Base-by-base conservation (phyloP, 148 eudicot species). In the Heliosperma pusillum region DNA sequence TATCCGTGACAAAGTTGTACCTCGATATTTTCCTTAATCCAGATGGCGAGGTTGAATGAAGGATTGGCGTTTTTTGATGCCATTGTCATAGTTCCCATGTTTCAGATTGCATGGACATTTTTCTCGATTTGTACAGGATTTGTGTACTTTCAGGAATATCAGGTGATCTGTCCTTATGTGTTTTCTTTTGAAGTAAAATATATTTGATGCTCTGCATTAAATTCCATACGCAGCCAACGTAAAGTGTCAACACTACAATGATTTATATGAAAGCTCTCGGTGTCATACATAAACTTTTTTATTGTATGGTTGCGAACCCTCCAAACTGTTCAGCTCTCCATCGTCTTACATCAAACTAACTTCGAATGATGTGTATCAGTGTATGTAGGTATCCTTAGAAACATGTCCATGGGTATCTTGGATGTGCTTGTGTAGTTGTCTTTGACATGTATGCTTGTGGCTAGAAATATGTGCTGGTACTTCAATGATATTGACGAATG, bases 71-170 rank as follows among this genome's bases (percentile, higher is more conserved):
- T 86, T 29, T 95, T 89, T 77, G 96, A 94, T 83, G 97, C 98
- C 71, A 92, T 94, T 70, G 89, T 94, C 65, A 94, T 94, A 84
- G 97, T 94, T 78, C 97, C 97, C 58, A 94, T 94, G 96, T 92
- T 94, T 83, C 97, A 95, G 86, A 90, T 95, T 76, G 96, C 89
- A 73, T 95, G 98, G 98, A 95, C 98, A 24, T 92, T 92, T 81
- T 95, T 94, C 82, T 94, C 98, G 45, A 94, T 94, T 79, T 92
- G 93, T 89, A 94, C 98, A 82, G 98, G 98, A 80, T 90, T 94
- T 83, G 89, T 94, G 26, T 94, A 94, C 83, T 94, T 94, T 79
- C 96, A 90, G 85, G 97, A 94, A 80, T 94, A 92, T 79, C 96
- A 90, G 98, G 98, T 94, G 45, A 56, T 53, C 66, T 66, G 73